These are phyloP conservation scores for Corynascus novoguineensis DNA, from an alignment of 495 filamentous ascomycete species.

Conservation along the genomic window DNA sequence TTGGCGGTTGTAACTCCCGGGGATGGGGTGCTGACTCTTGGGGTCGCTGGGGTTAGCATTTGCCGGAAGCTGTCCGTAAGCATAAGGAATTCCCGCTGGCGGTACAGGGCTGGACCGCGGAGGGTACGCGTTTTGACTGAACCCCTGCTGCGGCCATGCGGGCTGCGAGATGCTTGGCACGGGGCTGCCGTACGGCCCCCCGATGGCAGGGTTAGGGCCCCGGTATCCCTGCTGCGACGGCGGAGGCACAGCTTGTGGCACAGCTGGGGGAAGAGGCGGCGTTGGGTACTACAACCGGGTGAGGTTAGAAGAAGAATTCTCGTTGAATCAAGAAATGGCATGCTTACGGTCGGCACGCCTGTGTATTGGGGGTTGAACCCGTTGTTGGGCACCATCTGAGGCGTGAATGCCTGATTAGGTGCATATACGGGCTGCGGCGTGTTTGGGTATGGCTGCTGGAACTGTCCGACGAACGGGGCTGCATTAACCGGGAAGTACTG, in stretches of 20 bases:
- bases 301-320: constrained; percentile 9
- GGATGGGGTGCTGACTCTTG: constrained; percentile 68
- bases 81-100: constrained; percentile 53
- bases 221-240: constrained; percentile 32
- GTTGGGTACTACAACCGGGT: constrained; percentile 26
- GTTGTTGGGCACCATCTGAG: constrained; percentile 40
- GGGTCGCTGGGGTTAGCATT: constrained; percentile 60
- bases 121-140: constrained; percentile 28
- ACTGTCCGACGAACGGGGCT: constrained; percentile 36
- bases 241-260: constrained; percentile 23
- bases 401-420: constrained; percentile 30
- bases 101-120: constrained; percentile 27
- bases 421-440: constrained; percentile 23
- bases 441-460: constrained; percentile 32
- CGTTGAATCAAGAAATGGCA: no score
- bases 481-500: constrained; percentile 46
- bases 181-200: constrained; percentile 37
- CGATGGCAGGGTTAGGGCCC: constrained; percentile 35
- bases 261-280: constrained; percentile 15
- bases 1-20: constrained; percentile 74
- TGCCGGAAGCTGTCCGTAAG: constrained; percentile 69
- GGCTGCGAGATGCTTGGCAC: constrained; percentile 36
- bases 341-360: constrained; percentile 35
- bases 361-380: constrained; percentile 34
- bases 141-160: constrained; percentile 29